phyloP scores from a whole-genome alignment of 371 early-diverging fungal genomes.

The Mortierella sp. region DNA sequence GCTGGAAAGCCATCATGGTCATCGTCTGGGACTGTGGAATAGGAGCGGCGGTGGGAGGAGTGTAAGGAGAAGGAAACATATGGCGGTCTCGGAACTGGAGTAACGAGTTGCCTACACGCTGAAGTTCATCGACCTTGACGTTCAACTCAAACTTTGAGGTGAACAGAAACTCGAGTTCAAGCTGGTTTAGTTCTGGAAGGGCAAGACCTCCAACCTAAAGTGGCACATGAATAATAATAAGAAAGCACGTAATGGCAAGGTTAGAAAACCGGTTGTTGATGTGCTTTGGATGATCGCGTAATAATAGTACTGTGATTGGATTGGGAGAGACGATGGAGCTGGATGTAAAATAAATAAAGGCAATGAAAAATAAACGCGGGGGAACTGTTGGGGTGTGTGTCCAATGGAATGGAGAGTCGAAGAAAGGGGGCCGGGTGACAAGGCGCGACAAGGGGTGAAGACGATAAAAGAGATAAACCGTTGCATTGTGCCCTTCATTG shows the following conservation, averaged over 20 bases:
- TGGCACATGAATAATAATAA: background rate
- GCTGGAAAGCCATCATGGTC: conserved; percentile 16
- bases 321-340: background rate
- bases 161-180: conserved; percentile 92
- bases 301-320: background rate
- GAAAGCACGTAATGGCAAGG: background rate
- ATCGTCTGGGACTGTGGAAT: background rate
- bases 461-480: background rate
- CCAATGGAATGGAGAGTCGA: background rate
- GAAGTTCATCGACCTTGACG: conserved; percentile 61
- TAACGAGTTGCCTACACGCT: conserved; percentile 39
- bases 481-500: background rate
- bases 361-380: conserved; percentile 16
- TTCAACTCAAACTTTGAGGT: conserved; percentile 87
- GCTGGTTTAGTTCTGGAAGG: conserved; percentile 86
- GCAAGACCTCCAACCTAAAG: conserved; percentile 89
- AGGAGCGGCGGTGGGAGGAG: conserved; percentile 17
- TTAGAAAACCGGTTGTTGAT: conserved; percentile 8
- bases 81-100: conserved; percentile 39
- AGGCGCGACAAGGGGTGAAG: background rate
- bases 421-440: too few relatives aligned
- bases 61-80: conserved; percentile 12
- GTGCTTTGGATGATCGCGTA: background rate
- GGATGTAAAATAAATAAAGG: background rate
- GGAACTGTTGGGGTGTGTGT: background rate